Conservation (phyloP, 805 yeast species). For the Wilhelminamyces savonicus region DNA sequence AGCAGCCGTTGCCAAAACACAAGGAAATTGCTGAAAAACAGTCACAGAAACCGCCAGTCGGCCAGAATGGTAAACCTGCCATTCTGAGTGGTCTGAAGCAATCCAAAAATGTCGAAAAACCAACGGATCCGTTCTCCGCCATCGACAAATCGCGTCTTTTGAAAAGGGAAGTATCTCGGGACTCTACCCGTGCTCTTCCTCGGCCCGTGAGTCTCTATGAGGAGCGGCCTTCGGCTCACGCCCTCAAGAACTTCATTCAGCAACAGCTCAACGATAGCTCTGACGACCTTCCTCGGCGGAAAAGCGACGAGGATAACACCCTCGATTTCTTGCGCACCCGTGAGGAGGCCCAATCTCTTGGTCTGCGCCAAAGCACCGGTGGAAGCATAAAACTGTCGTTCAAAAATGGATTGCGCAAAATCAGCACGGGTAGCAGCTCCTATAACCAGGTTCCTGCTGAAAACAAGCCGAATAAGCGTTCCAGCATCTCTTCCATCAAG, state of each 20-base stretch:
- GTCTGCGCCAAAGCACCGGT: slow-evolving; percentile 29
- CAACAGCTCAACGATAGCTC: slow-evolving; percentile 23
- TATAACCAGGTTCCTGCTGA: slow-evolving; percentile 6
- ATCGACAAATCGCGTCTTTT: no score
- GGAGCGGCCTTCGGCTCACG: slow-evolving; percentile 1
- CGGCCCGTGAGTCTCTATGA: no score
- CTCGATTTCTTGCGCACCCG: slow-evolving; percentile 30
- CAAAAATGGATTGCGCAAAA: slow-evolving; percentile 28
- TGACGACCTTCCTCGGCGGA: slow-evolving; percentile 16
- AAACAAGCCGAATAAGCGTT: slow-evolving; percentile 16
- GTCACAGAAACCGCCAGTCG: neutral
- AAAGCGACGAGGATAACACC: slow-evolving; percentile 16
- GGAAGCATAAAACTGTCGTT: slow-evolving; percentile 30
- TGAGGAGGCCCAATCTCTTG: slow-evolving; percentile 15
- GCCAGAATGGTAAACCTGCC: no score
- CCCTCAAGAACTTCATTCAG: slow-evolving; percentile 25
- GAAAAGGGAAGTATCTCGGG: no score
- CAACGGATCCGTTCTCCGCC: slow-evolving; percentile 35
- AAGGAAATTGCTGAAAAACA: neutral
- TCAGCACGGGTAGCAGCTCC: slow-evolving; percentile 33
- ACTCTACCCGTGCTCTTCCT: slow-evolving; percentile 8
- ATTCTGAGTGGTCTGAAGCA: no score
- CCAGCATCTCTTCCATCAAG: slow-evolving; percentile 24
- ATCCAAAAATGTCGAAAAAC: neutral
- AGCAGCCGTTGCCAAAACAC: no score